These are phyloP conservation scores for Backusella tuberculispora DNA, from an alignment of 192 early-diverging fungal genomes.

Conservation along the genomic window DNA sequence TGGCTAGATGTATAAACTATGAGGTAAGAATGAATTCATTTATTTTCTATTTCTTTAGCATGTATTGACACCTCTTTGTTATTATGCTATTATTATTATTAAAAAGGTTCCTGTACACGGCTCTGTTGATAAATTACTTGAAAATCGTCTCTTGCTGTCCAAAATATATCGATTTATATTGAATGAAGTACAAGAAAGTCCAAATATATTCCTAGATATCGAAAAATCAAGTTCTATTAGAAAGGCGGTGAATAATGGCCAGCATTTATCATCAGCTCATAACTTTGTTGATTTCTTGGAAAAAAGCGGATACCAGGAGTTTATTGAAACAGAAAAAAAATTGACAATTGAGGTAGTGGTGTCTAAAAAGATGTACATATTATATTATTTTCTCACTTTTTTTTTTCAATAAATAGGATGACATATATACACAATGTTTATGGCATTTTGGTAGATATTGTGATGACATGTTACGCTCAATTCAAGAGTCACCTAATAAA, in stretches of 20 bases:
- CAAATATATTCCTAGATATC: background rate
- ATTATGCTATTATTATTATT: background rate
- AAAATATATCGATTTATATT: slow-evolving; percentile 12
- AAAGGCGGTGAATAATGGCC: background rate
- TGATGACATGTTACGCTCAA: slow-evolving; percentile 49
- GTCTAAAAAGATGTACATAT: background rate
- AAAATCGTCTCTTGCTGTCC: background rate
- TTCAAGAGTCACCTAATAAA: slow-evolving; percentile 24
- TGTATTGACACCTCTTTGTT: background rate
- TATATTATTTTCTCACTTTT: background rate
- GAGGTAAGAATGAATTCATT: background rate
- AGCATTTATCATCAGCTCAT: background rate
- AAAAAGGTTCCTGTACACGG: background rate
- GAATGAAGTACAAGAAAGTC: background rate
- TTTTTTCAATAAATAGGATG: slow-evolving; percentile 27
- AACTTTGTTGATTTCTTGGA: slow-evolving; percentile 10
- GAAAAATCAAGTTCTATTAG: background rate
- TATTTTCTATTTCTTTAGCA: background rate
- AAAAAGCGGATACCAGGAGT: background rate
- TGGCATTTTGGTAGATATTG: slow-evolving; percentile 54
- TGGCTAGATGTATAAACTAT: slow-evolving; percentile 4
- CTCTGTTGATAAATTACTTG: background rate
- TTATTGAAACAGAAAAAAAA: background rate
- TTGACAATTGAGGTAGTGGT: background rate
- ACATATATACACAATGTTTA: slow-evolving; percentile 26